Evolutionary conservation across 768 basidiomycete genomes (phyloP).

Genomic region (Macrolepiota fuliginosa): DNA sequence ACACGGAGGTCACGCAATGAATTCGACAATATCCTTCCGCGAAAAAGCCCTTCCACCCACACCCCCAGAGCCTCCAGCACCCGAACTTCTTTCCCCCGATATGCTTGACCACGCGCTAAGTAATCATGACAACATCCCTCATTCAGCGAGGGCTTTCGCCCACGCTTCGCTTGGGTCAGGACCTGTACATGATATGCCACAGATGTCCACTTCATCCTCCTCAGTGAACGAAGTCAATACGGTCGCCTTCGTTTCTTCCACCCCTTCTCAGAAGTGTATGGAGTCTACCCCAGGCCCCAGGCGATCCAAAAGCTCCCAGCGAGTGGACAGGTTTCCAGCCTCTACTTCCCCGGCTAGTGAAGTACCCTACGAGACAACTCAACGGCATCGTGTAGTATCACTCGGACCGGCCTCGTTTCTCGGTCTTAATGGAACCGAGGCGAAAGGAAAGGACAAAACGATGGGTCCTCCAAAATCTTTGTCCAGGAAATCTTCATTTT

Average conservation of each 20-base stretch:
- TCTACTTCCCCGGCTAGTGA: slow-evolving; percentile 16
- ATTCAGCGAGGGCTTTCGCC: slow-evolving; percentile 41
- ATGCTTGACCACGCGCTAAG: neutral
- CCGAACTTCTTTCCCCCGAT: neutral
- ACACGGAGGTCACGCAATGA: slow-evolving; percentile 5
- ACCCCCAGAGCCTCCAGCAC: slow-evolving; percentile 9
- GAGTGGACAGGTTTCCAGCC: slow-evolving; percentile 11
- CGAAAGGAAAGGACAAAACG: slow-evolving; percentile 43
- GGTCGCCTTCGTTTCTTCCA: slow-evolving; percentile 37
- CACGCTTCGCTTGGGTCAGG: slow-evolving; percentile 61
- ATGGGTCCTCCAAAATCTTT: slow-evolving; percentile 36
- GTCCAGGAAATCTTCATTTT: slow-evolving; percentile 64
- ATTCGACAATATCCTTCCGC: neutral
- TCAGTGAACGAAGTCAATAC: slow-evolving; percentile 47
- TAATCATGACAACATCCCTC: slow-evolving; percentile 10
- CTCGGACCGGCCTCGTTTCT: slow-evolving; percentile 46
- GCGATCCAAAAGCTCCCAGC: slow-evolving; percentile 54
- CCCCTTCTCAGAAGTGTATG: slow-evolving; percentile 18
- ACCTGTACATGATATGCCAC: slow-evolving; percentile 47
- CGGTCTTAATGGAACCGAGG: slow-evolving; percentile 29
- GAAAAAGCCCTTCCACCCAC: slow-evolving; percentile 24
- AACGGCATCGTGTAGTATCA: slow-evolving; percentile 54
- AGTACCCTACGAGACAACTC: slow-evolving; percentile 21
- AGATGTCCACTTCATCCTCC: slow-evolving; percentile 34
- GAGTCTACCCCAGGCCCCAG: slow-evolving; percentile 30